phyloP scores from a whole-genome alignment of 176 grass and related monocot genomes.

The Carex myosuroides region DNA sequence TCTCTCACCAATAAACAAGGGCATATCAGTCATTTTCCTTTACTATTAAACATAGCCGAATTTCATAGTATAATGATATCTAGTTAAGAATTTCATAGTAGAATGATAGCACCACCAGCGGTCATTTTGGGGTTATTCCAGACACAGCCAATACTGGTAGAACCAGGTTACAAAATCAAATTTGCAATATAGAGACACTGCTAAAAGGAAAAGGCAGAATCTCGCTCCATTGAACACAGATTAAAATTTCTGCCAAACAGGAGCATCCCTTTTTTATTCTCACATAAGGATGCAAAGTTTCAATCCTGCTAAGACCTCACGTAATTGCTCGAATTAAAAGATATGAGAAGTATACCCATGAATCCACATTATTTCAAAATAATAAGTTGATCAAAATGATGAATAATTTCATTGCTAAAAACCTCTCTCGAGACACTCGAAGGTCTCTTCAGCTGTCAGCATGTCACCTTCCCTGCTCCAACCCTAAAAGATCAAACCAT shows the following conservation, averaged over 20 bases:
- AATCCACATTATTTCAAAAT: not conserved
- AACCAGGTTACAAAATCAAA: not conserved
- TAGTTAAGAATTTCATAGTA: too few relatives aligned
- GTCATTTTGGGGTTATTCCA: not conserved
- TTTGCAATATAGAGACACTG: not conserved
- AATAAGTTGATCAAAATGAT: not conserved
- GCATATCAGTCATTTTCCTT: too few relatives aligned
- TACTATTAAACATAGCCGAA: too few relatives aligned
- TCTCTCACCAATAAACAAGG: too few relatives aligned
- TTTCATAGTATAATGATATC: too few relatives aligned
- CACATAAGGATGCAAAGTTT: not conserved
- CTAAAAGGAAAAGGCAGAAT: not conserved
- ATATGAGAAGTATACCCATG: not conserved
- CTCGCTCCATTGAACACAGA: not conserved
- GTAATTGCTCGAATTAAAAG: not conserved
- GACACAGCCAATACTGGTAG: not conserved
- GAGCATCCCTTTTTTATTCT: not conserved
- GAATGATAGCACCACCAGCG: too few relatives aligned
- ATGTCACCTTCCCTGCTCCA: constrained; percentile 59
- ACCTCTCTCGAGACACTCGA: constrained; percentile 62
- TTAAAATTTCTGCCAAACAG: not conserved
- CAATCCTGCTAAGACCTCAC: not conserved
- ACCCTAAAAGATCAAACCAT: constrained; percentile 27
- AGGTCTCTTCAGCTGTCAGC: constrained; percentile 51
- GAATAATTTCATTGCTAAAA: not conserved